Evolutionary conservation across 306 rosid species (phyloP), one percentile per base, ranked within the genome.

Genomic region (Gastrolobium bilobum): DNA sequence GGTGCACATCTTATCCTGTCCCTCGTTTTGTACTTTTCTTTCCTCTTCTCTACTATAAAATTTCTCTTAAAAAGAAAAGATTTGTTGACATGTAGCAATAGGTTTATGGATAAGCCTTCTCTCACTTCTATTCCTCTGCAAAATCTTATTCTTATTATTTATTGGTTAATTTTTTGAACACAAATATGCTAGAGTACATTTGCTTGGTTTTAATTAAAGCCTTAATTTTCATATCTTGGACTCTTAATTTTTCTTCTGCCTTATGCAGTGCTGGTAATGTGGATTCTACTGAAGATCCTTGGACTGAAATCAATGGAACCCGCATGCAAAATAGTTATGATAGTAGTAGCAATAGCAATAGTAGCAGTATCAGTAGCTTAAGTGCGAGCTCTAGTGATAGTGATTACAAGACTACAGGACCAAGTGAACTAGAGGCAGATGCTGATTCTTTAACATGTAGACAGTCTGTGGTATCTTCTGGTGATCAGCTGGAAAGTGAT

Each of bases 291-390:
- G 98, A 92, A 63, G 92, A 93, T 78, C 84, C 81, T 68, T 87
- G 89, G 87, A 75, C 77, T 51, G 98, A 91, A 86, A 82, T 75
- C 83, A 88, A 86, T 86, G 91, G 89, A 85, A 63, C 85, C 68
- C 82, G 79, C 82, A 64, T 83, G 7, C 92, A 79, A 68, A 88
- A 84, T 86, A 91, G 96, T 74, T 90, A 89, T 83, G 95, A 95
- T 63, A 95, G 99, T 76, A 95, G 99, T 82, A 95, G 88, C 87
- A 93, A 90, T 87, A 95, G 99, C 82, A 93, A 95, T 73, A 90
- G 89, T 72, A 93, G 99, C 93, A 95, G 98, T 88, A 86, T 90
- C 73, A 91, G 97, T 81, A 91, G 96, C 93, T 73, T 91, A 87
- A 91, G 99, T 82, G 90, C 92, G 88, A 91, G 98, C 83, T 88